phyloP scores from a whole-genome alignment of 106 monocot genomes.

The Amphibolis antarctica region DNA sequence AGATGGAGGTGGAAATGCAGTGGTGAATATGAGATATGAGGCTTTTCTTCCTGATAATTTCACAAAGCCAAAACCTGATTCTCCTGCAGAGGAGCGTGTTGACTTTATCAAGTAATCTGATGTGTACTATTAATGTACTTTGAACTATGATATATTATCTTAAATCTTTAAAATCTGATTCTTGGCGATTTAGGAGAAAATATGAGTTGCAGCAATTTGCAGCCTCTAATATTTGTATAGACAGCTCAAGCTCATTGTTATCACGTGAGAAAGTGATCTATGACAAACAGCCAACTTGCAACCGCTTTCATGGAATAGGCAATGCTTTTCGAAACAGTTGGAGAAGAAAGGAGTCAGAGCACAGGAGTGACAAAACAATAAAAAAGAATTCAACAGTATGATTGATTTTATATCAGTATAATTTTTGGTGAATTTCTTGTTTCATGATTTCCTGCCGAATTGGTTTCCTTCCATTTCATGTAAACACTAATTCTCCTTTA shows the following conservation, averaged over 20 bases:
- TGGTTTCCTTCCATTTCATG: background rate
- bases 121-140: background rate
- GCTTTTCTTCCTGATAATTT: conserved; percentile 51
- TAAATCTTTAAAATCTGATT: conserved; percentile 2
- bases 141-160: background rate
- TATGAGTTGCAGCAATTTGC: conserved; percentile 73
- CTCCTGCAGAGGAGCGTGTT: conserved; percentile 47
- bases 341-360: conserved; percentile 60
- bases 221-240: conserved; percentile 14
- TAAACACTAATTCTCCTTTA: background rate
- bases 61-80: conserved; percentile 53
- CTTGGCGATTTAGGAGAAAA: conserved; percentile 55
- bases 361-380: conserved; percentile 35
- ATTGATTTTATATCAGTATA: background rate
- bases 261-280: conserved; percentile 13
- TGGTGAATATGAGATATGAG: conserved; percentile 59
- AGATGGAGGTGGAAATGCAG: conserved; percentile 48
- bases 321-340: conserved; percentile 68
- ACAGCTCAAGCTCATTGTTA: background rate
- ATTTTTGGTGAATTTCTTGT: background rate
- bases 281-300: conserved; percentile 51
- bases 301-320: conserved; percentile 28
- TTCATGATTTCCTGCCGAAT: background rate
- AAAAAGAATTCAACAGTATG: conserved; percentile 43
- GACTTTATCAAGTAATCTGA: conserved; percentile 57